A percentile compares a stretch with the other conserved stretches of the same genome.
phyloP scores from a whole-genome alignment of 2,329 filamentous ascomycete genomes.

The Fusarium papillatum region DNA sequence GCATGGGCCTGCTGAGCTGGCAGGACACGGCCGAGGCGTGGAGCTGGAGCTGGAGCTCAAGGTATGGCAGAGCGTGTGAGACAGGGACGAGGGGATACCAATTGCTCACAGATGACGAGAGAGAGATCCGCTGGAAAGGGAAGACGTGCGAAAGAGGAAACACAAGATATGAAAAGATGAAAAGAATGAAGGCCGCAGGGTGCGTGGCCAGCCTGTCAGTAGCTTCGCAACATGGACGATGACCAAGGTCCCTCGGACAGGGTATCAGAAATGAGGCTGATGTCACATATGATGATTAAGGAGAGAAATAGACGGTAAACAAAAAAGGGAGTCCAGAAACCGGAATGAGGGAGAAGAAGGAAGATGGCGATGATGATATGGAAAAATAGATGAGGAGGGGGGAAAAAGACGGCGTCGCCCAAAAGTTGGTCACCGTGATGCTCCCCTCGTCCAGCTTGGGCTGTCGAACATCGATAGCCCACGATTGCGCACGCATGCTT shows the following conservation, averaged over 20 bases:
- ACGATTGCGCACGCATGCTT: slow-evolving; percentile 27
- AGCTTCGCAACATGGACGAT: slow-evolving; percentile 36
- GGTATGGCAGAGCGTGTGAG: slow-evolving; percentile 26
- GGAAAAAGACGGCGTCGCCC: slow-evolving; percentile 32
- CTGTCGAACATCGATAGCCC: slow-evolving; percentile 26
- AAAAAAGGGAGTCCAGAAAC: slow-evolving; percentile 2
- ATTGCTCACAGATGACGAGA: slow-evolving; percentile 1
- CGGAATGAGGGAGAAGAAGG: slow-evolving; percentile 13
- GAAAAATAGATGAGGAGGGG: slow-evolving; percentile 14
- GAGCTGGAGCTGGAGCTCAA: slow-evolving; percentile 25
- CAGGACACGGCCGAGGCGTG: slow-evolving; percentile 21
- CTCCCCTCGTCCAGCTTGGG: slow-evolving; percentile 21
- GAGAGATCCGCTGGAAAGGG: neutral
- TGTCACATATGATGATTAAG: slow-evolving; percentile 14
- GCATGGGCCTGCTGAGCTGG: slow-evolving; percentile 32
- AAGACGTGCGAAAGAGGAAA: neutral
- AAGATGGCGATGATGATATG: slow-evolving; percentile 12
- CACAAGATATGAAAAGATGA: slow-evolving; percentile 1
- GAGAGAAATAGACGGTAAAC: slow-evolving; percentile 15
- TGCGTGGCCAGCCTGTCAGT: slow-evolving; percentile 18
- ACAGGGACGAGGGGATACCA: slow-evolving; percentile 12
- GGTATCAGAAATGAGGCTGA: slow-evolving; percentile 32
- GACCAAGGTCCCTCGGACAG: slow-evolving; percentile 27
- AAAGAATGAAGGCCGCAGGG: slow-evolving; percentile 17
- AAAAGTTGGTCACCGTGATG: slow-evolving; percentile 24